phyloP scores from a whole-genome alignment of 2,329 filamentous ascomycete genomes.

The Phialophora chinensis region DNA sequence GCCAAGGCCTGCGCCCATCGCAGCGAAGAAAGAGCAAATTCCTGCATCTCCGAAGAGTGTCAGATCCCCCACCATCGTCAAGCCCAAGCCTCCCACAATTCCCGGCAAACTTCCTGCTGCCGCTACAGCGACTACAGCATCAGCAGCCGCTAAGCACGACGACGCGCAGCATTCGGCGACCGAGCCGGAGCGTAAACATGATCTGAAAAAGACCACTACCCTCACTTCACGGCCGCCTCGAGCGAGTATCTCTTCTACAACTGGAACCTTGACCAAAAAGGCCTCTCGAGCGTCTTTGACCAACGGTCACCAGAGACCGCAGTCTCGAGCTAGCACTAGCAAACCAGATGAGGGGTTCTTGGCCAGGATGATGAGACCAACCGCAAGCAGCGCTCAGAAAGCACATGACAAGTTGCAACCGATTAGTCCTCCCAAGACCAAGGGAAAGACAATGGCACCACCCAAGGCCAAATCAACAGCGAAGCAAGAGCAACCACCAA shows the following conservation, averaged over 20 bases:
- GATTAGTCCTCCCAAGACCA: conserved; percentile 47
- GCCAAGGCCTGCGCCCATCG: conserved; percentile 8
- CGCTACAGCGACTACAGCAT: conserved; percentile 49
- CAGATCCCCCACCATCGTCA: conserved; percentile 39
- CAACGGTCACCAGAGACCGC: conserved; percentile 45
- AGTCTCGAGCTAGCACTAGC: conserved; percentile 50
- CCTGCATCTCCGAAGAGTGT: conserved; percentile 34
- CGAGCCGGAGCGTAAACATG: conserved; percentile 32
- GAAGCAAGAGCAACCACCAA: conserved; percentile 26
- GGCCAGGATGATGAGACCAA: conserved; percentile 59
- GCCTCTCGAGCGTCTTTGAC: conserved; percentile 41
- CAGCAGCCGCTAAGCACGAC: conserved; percentile 47
- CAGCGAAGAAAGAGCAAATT: conserved; percentile 31
- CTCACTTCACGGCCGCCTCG: conserved; percentile 36
- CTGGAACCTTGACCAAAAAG: conserved; percentile 41
- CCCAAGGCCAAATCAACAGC: conserved; percentile 22
- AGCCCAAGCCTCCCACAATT: conserved; percentile 49
- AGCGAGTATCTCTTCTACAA: conserved; percentile 34
- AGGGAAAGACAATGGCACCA: conserved; percentile 11
- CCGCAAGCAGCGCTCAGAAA: conserved; percentile 57
- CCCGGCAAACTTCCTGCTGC: conserved; percentile 50
- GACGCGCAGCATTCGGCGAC: conserved; percentile 26
- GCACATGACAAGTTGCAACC: conserved; percentile 54
- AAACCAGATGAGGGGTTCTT: conserved; percentile 55
- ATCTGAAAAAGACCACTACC: conserved; percentile 39